Base-by-base conservation (phyloP, 305 asterid genomes). In the Ajuga reptans region DNA sequence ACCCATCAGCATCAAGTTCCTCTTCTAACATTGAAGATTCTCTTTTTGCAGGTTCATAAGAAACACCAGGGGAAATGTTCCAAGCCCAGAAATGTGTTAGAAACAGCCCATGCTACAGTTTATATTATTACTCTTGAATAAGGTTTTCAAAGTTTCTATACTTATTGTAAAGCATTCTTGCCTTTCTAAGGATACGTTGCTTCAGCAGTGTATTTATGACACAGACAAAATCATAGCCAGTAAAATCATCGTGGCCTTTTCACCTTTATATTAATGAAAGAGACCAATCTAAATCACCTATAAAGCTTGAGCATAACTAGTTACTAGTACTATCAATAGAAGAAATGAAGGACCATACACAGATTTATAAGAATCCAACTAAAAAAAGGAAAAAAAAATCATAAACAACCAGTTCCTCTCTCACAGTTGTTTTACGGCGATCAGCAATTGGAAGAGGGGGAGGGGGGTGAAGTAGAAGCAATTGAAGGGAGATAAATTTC, bases 1-100 rank as follows among this genome's bases (percentile, higher is more conserved):
- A 51, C 31, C 66, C 55, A 75, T 50, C 21, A 49, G 43, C 50
- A 68, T 43, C 49, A 41, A 64, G 14, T 45, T 72, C 67, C n/a
- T 50, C 33, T 46, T 47, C 39, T 46, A 68, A 70, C 37, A 37
- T 10, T 11, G 69, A 5, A 37, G 9, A 5, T 46, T 36, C 56
- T 36, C 34, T 15, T 16, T 53, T 34, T 27, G 18, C 46, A 70
- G 31, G 55, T 55, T 64, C 9, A 8, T 69, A 41, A 27, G 55
- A 52, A 33, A 27, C 58, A 57, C 24, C 24, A 27, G n/a, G 60
- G 64, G 6, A 7, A 10, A 3, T 45, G 41, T 18, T 15, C 31
- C 42, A 24, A 39, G 11, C n/a, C 4, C 3, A 6, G 29, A 50
- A 46, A 61, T 41, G 67, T 5, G 18, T 39, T 39, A 9, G 7